Evolutionary conservation across 106 monocot species (phyloP).

Genomic region (Dioscorea zingiberensis): DNA sequence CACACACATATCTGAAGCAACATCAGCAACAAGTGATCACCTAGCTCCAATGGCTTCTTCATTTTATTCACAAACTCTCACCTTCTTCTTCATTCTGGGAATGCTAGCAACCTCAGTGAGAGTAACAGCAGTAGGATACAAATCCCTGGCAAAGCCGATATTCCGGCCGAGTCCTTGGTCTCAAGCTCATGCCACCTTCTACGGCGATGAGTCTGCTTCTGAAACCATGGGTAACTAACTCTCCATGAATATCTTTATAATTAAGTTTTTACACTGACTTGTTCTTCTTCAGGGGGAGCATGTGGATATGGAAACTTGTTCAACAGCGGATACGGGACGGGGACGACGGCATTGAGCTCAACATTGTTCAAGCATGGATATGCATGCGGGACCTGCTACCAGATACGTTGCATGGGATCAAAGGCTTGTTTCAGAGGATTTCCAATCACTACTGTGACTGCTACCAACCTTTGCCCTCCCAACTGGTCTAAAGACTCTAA

Average conservation of each 20-base stretch:
- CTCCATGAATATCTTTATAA: too few species aligned
- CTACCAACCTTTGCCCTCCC: slow-evolving; percentile 85
- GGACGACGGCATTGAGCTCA: slow-evolving; percentile 68
- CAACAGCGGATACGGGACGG: slow-evolving; percentile 41
- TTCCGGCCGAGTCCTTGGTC: slow-evolving; percentile 39
- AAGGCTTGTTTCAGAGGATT: slow-evolving; percentile 40
- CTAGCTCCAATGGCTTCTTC: slow-evolving; percentile 10
- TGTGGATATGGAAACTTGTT: slow-evolving; percentile 74
- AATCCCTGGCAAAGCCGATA: not conserved
- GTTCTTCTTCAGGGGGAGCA: slow-evolving; percentile 47
- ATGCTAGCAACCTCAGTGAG: not conserved
- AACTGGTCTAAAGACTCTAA: slow-evolving; percentile 60
- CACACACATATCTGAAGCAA: too few species aligned
- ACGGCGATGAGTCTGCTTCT: slow-evolving; percentile 66
- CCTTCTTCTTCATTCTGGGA: slow-evolving; percentile 5
- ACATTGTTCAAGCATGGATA: slow-evolving; percentile 57
- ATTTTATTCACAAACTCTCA: not conserved
- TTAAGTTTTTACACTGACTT: too few species aligned
- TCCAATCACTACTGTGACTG: slow-evolving; percentile 51
- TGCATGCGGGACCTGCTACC: slow-evolving; percentile 61
- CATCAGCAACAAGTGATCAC: too few species aligned
- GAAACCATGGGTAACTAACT: slow-evolving; percentile 58
- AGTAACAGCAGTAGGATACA: not conserved
- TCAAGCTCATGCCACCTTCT: slow-evolving; percentile 67
- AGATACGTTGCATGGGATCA: slow-evolving; percentile 51